Evolutionary conservation across 75 land plant genomes (phyloP), one percentile per base, ranked within the genome.

Genomic region (Sequoia sempervirens): DNA sequence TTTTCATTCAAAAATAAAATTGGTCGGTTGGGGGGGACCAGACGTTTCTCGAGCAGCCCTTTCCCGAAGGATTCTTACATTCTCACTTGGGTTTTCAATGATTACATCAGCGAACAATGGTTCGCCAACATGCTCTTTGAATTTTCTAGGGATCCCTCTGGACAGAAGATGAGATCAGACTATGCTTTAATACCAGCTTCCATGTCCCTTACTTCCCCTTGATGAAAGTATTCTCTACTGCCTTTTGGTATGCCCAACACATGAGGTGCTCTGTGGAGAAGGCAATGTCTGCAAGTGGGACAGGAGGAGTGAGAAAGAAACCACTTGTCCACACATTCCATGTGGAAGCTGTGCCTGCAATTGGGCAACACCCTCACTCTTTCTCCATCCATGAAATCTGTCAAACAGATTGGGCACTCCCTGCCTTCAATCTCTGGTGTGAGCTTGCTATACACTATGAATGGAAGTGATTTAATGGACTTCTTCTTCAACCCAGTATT

Each of bases 311-410:
- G 85, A 3, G 85, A 84, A 45, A 23, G 20, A 32, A 92, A 69
- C 93, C 93, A 92, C 46, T 75, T 82, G 37, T 92, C 93, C 54
- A 92, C 85, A 83, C 93, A 92, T 52, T 70, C 88, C 1, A 66
- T 58, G 68, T 92, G 93, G 47, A 92, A 92, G 28, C 80, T 72
- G 36, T 92, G 93, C 26, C 80, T 82, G 66, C 91, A 92, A 45
- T 81, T 84, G 5, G 93, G 91, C 28, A 92, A 69, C n/a, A 86
- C n/a, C 85, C 88, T 85, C 36, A 86, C 54, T 26, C 34, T 76
- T 78, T 90, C 90, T 1, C 82, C 88, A 23, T 83, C 81, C 79
- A 45, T 75, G 38, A 88, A 80, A 82, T 82, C 83, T 58, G 85
- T 61, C 83, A 92, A 80, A 72, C 93, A 92, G 43, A 92, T 84